A percentile compares a stretch with the other conserved stretches of the same genome.
These are phyloP conservation scores for Cardamine resedifolia DNA, from an alignment of 345 rosid species.

Conservation along the genomic window DNA sequence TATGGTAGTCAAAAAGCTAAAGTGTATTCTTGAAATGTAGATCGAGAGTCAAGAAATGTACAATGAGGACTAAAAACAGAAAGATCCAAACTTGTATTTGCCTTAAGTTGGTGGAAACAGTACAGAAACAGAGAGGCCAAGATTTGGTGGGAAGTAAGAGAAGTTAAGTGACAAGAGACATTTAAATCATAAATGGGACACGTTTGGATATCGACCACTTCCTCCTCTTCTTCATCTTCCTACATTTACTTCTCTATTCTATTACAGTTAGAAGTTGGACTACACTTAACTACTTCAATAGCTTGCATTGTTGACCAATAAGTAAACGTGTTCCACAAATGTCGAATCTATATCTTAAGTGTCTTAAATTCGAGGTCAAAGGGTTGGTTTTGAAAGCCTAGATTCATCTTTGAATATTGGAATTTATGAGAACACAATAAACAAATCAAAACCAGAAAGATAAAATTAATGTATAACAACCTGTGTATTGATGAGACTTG, in stretches of 20 bases:
- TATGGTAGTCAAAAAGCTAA: background rate
- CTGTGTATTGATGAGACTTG: too few species aligned
- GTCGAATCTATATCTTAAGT: background rate
- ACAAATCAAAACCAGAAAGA: constrained; percentile 21
- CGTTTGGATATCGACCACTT: constrained; percentile 24
- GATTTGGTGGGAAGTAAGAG: constrained; percentile 36
- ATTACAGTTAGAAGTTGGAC: constrained; percentile 39
- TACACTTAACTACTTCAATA: constrained; percentile 30
- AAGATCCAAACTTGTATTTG: constrained; percentile 25
- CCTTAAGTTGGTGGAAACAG: constrained; percentile 25
- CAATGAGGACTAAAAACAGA: constrained; percentile 6
- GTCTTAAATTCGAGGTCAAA: constrained; percentile 29
- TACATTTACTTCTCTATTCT: constrained; percentile 41
- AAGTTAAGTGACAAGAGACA: constrained; percentile 6
- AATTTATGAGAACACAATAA: constrained; percentile 18
- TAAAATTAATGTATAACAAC: too few species aligned
- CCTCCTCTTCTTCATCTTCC: constrained; percentile 25
- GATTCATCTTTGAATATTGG: constrained; percentile 17
- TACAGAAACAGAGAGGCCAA: constrained; percentile 24
- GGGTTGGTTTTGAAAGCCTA: constrained; percentile 18
- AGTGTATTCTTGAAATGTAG: background rate
- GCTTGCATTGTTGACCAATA: constrained; percentile 36
- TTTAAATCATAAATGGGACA: constrained; percentile 28
- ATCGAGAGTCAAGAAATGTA: constrained; percentile 7
- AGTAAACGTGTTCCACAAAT: constrained; percentile 31